These are phyloP conservation scores for Ustilago crameri DNA, from an alignment of 1,284 basidiomycete species.

Conservation along the genomic window DNA sequence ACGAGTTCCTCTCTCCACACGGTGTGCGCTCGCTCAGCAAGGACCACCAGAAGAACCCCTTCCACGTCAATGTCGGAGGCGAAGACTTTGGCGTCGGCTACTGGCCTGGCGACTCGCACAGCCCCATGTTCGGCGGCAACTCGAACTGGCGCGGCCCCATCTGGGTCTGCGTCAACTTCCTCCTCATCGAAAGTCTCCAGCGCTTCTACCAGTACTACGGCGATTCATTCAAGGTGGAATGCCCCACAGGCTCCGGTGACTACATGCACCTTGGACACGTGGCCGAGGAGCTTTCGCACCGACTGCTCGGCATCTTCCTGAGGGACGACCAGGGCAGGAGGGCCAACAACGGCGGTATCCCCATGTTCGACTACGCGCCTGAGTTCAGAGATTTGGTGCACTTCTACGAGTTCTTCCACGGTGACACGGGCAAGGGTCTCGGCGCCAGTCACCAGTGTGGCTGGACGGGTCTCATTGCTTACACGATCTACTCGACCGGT, in stretches of 20 bases:
- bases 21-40: constrained; percentile 89
- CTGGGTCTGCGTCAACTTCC: constrained; percentile 93
- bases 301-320: constrained; percentile 95
- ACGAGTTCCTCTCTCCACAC: constrained; percentile 91
- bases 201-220: constrained; percentile 78
- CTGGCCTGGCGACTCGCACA: constrained; percentile 96
- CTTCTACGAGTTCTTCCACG: constrained; percentile 99
- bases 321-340: constrained; percentile 85
- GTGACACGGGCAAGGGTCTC: constrained; percentile 83
- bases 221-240: constrained; percentile 76
- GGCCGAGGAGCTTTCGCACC: constrained; percentile 96
- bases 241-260: constrained; percentile 92
- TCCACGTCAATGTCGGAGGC: constrained; percentile 92
- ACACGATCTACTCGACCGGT: constrained; percentile 75
- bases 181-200: constrained; percentile 87
- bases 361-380: constrained; percentile 89
- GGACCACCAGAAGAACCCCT: constrained; percentile 89
- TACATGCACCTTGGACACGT: constrained; percentile 91
- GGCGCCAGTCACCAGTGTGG: constrained; percentile 98
- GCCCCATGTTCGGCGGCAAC: constrained; percentile 98
- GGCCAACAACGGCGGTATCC: constrained; percentile 89
- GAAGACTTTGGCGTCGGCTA: constrained; percentile 91
- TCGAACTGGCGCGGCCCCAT: constrained; percentile 86
- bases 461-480: constrained; percentile 74
- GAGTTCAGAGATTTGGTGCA: constrained; percentile 95